Evolutionary conservation across 208 protist species (phyloP), one percentile per base, ranked within the genome.

Genomic region (Crithidia acanthocephali): DNA sequence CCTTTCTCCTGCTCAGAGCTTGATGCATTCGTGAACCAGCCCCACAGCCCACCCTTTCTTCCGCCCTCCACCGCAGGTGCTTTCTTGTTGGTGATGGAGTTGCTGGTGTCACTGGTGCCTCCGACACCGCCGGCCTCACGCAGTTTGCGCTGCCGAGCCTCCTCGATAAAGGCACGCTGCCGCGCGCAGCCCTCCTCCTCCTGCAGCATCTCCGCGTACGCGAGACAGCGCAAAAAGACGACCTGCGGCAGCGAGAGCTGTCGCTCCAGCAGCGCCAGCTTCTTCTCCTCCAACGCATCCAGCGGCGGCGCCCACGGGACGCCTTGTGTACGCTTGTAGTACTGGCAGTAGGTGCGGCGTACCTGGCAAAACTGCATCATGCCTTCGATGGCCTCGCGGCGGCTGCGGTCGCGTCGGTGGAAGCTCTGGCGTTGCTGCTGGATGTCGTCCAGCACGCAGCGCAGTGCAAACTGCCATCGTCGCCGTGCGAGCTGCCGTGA

Each of bases 151-250:
- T 57, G 48, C 33, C 69, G 62, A 0, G 44, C 60, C 32, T 74
- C 37, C 51, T 60, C 75, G 68, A 94, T 87, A 27, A 72, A 89
- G 28, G 68, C 47, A 52, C 81, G 68, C 65, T 94, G 89, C 45
- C 78, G 80, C n/a, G 40, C 27, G 30, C 66, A 33, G 0, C 56
- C 57, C 18, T 85, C 69, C 52, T 70, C 55, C 57, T 94, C 91
- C n/a, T 62, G 58, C 32, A 57, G 37, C 8, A 96, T 66, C 66
- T 94, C 87, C 0, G 88, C 80, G 33, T 85, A 80, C 4, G 91
- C 71, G 10, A 96, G 56, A 60, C 87, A 94, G 13, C 88, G 86
- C 9, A 96, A 60, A 71, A 94, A 91, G n/a, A 92, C 60, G 8
- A 92, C 27, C 68, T 96, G 91, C 44, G 88, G 63, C 23, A 96